phyloP scores from a whole-genome alignment of 441 rosid species.

The Populus hybrid region DNA sequence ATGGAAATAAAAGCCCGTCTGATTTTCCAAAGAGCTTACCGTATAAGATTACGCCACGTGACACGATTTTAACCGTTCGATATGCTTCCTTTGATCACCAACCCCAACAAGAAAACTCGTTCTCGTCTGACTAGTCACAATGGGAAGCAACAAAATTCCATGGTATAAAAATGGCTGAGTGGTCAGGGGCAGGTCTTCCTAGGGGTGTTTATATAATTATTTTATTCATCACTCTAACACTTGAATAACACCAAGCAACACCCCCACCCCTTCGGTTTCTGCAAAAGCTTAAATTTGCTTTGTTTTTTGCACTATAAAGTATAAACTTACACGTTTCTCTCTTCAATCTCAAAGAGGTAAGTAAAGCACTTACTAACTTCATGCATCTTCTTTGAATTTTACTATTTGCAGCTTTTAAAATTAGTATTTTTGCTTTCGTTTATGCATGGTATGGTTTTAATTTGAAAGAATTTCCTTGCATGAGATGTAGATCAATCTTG shows the following conservation, averaged over 20 bases:
- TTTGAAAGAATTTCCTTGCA: neutral
- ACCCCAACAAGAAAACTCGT: neutral
- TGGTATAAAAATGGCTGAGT: neutral
- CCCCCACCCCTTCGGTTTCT: neutral
- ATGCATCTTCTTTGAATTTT: neutral
- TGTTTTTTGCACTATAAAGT: too few species aligned
- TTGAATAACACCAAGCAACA: neutral
- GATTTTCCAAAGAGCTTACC: neutral
- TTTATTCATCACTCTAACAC: neutral
- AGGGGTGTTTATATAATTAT: neutral
- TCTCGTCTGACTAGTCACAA: neutral
- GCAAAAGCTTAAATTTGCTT: neutral
- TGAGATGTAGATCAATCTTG: neutral
- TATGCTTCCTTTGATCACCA: neutral
- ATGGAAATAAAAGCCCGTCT: neutral
- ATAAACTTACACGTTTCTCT: neutral
- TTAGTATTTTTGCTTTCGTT: neutral
- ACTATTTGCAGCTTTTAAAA: neutral
- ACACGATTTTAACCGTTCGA: neutral
- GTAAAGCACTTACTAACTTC: neutral
- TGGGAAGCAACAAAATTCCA: neutral
- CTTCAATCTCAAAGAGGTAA: neutral
- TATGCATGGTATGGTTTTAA: neutral
- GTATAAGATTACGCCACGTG: neutral
- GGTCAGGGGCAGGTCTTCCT: neutral